These are phyloP conservation scores for Lobosporangium transversale DNA, from an alignment of 192 early-diverging fungal genomes.

Conservation along the genomic window DNA sequence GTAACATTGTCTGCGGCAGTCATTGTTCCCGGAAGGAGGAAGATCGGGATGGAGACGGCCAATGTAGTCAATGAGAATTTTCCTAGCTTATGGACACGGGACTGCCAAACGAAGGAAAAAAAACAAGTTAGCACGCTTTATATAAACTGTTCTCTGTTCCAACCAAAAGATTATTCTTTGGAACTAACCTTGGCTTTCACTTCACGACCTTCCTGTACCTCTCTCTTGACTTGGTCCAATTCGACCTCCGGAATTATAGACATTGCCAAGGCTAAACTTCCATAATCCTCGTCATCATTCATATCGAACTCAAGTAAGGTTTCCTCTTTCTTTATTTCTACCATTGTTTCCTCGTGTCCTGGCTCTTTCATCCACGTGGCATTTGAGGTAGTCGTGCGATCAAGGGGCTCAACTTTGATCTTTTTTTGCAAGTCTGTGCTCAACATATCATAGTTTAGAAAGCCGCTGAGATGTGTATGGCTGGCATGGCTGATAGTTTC, in stretches of 20 bases:
- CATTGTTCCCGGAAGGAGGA: constrained; percentile 9
- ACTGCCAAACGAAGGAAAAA: neutral
- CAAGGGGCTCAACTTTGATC: constrained; percentile 20
- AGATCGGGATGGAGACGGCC: constrained; percentile 34
- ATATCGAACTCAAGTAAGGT: constrained; percentile 44
- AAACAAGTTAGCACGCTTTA: neutral
- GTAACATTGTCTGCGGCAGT: neutral
- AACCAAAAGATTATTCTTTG: neutral
- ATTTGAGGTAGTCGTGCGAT: neutral
- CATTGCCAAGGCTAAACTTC: constrained; percentile 4
- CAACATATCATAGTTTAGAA: neutral
- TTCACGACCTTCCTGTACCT: constrained; percentile 4
- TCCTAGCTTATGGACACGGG: constrained; percentile 30
- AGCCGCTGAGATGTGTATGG: neutral
- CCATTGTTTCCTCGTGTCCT: neutral
- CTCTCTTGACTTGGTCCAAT: constrained; percentile 8
- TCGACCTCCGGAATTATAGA: constrained; percentile 12
- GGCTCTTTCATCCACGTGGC: neutral
- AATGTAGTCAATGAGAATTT: constrained; percentile 45
- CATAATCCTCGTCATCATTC: constrained; percentile 40
- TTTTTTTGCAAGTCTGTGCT: neutral
- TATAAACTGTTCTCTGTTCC: neutral
- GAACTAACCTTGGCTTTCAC: constrained; percentile 25
- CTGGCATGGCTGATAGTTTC: neutral
- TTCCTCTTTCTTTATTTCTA: constrained; percentile 28